Evolutionary conservation across 768 basidiomycete species (phyloP), one percentile per base, ranked within the genome.

Genomic region (Leccinum subtestaceum): DNA sequence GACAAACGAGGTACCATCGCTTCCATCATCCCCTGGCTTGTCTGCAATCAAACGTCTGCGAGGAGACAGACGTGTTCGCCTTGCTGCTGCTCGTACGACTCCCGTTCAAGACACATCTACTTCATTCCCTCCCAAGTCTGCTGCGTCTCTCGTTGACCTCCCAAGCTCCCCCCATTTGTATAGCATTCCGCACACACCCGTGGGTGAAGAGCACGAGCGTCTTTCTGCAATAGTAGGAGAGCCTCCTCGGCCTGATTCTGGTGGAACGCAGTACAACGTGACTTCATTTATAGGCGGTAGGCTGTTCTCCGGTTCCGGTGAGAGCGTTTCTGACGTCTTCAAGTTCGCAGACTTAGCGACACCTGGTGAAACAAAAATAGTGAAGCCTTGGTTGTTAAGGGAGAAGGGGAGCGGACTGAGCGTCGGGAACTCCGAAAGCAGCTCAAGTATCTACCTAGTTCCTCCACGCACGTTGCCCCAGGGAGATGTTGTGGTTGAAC

Each of bases 241-340:
- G 45, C 49, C 52, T 46, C 55, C 62, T 21, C 70, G 74, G 56
- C 67, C 72, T 51, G 72, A 76, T 47, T 82, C 84, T n/a, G 72
- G 66, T 11, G 83, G 75, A 13, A 85, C 80, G 0, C 83, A 81
- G 58, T 88, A 84, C 65, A 88, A 89, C 58, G 86, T 89, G 19
- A 90, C 88, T 15, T 89, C 88, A 1, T 89, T 90, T 67, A 87
- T 90, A 62, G 84, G 74, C 46, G 70, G 81, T 80, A 58, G 59
- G 80, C 63, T 31, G 21, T 53, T 63, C 34, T 5, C 40, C 9
- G 21, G 4, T 40, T 34, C 47, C 46, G 36, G 55, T 32, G 29
- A 11, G 27, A 19, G 2, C 10, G 27, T 31, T 25, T 47, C 53
- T 67, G 47, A 72, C 40, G 9, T 34, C 19, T 7, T 56, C n/a